Conservation (phyloP, 805 yeast genomes). For the Candida fluviatilis region DNA sequence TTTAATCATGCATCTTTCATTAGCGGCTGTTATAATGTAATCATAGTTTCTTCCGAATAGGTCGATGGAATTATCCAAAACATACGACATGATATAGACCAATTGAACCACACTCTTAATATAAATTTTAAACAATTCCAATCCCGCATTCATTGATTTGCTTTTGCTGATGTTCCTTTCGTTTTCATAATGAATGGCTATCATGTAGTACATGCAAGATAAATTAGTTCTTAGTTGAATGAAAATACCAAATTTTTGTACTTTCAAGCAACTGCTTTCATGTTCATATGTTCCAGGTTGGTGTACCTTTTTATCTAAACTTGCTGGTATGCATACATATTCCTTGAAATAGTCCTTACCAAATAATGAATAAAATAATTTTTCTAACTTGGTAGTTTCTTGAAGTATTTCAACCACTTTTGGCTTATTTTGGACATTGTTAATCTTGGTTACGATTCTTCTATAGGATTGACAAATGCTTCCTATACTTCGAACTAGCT, state of each 20-base stretch:
- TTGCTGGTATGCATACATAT: constrained; percentile 31
- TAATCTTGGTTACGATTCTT: constrained; percentile 21
- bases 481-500: constrained; percentile 9
- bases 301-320: neutral
- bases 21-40: constrained; percentile 30
- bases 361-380: constrained; percentile 29
- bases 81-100: constrained; percentile 40
- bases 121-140: constrained; percentile 39
- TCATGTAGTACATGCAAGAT: constrained; percentile 36
- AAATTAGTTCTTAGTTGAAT: constrained; percentile 36
- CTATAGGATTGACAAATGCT: constrained; percentile 26
- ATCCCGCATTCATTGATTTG: constrained; percentile 34
- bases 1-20: constrained; percentile 38
- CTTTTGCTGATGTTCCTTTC: constrained; percentile 22
- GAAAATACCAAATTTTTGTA: constrained; percentile 30
- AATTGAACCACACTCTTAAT: constrained; percentile 38
- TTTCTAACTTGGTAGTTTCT: constrained; percentile 35
- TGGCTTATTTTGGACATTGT: constrained; percentile 26
- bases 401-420: constrained; percentile 30
- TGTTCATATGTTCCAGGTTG: constrained; percentile 14
- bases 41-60: constrained; percentile 39
- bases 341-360: constrained; percentile 41
- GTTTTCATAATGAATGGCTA: constrained; percentile 38
- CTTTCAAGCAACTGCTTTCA: constrained; percentile 29
- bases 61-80: constrained; percentile 38